A percentile compares a stretch with the other conserved stretches of the same genome.
phyloP scores from a whole-genome alignment of 306 rosid genomes.

The Castanospermum australe region DNA sequence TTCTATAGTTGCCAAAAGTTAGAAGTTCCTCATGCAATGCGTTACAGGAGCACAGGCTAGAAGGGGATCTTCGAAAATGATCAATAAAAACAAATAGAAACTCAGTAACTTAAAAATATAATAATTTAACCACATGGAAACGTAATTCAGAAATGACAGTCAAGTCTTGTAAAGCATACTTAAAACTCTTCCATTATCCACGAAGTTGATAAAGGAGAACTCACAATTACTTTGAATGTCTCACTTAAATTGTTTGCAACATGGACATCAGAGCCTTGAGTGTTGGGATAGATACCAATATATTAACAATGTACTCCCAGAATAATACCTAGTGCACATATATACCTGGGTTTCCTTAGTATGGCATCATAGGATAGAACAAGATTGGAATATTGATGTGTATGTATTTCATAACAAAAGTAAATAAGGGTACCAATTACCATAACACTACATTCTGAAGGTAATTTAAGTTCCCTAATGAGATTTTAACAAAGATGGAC shows the following conservation, averaged over 20 bases:
- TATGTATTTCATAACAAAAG: neutral
- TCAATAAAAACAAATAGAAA: neutral
- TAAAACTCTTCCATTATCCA: neutral
- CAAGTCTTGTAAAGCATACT: conserved; percentile 7
- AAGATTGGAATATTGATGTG: neutral
- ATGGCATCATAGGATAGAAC: neutral
- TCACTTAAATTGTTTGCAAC: neutral
- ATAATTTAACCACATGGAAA: conserved; percentile 15
- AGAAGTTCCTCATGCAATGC: neutral
- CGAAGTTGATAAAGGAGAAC: neutral
- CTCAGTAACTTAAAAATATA: neutral
- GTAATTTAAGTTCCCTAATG: neutral
- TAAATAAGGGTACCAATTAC: neutral
- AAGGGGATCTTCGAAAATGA: neutral
- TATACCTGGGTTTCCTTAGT: neutral
- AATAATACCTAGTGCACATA: neutral
- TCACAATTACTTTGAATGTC: neutral
- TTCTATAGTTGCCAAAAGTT: neutral
- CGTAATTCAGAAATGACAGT: neutral
- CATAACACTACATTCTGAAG: neutral
- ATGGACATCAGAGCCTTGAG: neutral
- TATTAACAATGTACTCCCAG: neutral
- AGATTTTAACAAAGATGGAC: neutral
- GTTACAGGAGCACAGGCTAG: neutral
- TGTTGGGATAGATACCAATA: neutral